These are phyloP conservation scores for Salix koriyanagi DNA, from an alignment of 345 rosid species.

Conservation along the genomic window DNA sequence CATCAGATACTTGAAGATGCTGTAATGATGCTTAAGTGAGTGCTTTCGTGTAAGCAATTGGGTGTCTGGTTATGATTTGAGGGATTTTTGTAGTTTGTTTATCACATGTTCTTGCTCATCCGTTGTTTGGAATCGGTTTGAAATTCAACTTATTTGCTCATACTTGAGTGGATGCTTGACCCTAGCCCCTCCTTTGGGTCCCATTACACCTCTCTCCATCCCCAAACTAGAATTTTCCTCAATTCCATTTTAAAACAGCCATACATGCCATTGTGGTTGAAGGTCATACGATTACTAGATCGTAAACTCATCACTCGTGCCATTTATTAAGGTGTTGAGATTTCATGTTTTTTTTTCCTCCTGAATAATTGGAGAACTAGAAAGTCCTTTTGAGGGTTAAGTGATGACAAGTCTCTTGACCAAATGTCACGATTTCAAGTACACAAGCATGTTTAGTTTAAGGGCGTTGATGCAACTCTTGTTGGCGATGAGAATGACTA, in stretches of 20 bases:
- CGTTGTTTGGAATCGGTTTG: no score
- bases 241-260: slow-evolving; percentile 28
- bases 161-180: slow-evolving; percentile 27
- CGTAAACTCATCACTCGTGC: slow-evolving; percentile 34
- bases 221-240: slow-evolving; percentile 62
- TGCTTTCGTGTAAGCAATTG: no score
- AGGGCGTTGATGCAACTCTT: slow-evolving; percentile 65
- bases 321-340: slow-evolving; percentile 54
- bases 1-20: no score
- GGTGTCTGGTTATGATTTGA: no score
- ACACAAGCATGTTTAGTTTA: slow-evolving; percentile 57
- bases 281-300: slow-evolving; percentile 12
- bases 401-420: slow-evolving; percentile 56
- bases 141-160: no score
- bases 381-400: slow-evolving; percentile 52
- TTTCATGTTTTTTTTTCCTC: slow-evolving; percentile 38
- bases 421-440: slow-evolving; percentile 49
- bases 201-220: slow-evolving; percentile 62
- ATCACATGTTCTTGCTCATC: no score
- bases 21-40: no score
- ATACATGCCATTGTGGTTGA: background rate
- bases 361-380: slow-evolving; percentile 37
- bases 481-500: slow-evolving; percentile 46
- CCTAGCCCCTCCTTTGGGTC: slow-evolving; percentile 86
- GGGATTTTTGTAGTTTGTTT: no score